Percentiles rank a stretch among this genome's conserved stretches.
These are phyloP conservation scores for Cutaneotrichosporon mucoides DNA, from an alignment of 1,284 basidiomycete genomes.

Conservation along the genomic window DNA sequence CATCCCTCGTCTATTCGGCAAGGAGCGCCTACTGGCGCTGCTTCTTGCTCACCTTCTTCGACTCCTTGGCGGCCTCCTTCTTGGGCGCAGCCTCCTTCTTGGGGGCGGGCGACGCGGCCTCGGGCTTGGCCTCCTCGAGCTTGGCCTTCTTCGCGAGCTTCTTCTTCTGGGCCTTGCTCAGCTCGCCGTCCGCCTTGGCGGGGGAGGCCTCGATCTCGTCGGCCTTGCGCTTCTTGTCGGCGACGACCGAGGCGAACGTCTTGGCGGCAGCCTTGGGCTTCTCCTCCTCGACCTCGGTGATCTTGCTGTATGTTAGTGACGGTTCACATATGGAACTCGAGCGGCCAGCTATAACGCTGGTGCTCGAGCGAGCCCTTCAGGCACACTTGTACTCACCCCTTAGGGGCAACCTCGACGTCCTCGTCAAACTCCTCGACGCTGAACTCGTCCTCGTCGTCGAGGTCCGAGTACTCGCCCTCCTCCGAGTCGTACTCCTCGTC, in stretches of 20 bases:
- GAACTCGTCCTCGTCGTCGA: slow-evolving; percentile 52
- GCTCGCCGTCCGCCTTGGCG: slow-evolving; percentile 14
- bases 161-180: slow-evolving; percentile 49
- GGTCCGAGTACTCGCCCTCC: slow-evolving; percentile 36
- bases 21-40: neutral
- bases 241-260: slow-evolving; percentile 6
- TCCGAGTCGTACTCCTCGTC: slow-evolving; percentile 52
- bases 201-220: slow-evolving; percentile 15
- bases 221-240: slow-evolving; percentile 18
- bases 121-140: slow-evolving; percentile 51
- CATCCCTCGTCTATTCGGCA: no score
- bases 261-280: slow-evolving; percentile 9
- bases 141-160: slow-evolving; percentile 48
- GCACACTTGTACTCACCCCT: no score
- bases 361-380: no score
- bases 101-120: slow-evolving; percentile 28
- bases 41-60: slow-evolving; percentile 45
- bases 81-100: slow-evolving; percentile 30
- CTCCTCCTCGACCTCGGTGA: slow-evolving; percentile 37
- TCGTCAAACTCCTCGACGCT: slow-evolving; percentile 53
- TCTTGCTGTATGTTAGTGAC: slow-evolving; percentile 27
- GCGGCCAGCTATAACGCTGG: no score
- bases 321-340: no score
- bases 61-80: slow-evolving; percentile 32
- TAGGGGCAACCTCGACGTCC: slow-evolving; percentile 43